Base-by-base conservation (phyloP, 208 protist species). In the Acanthamoeba sp. region DNA sequence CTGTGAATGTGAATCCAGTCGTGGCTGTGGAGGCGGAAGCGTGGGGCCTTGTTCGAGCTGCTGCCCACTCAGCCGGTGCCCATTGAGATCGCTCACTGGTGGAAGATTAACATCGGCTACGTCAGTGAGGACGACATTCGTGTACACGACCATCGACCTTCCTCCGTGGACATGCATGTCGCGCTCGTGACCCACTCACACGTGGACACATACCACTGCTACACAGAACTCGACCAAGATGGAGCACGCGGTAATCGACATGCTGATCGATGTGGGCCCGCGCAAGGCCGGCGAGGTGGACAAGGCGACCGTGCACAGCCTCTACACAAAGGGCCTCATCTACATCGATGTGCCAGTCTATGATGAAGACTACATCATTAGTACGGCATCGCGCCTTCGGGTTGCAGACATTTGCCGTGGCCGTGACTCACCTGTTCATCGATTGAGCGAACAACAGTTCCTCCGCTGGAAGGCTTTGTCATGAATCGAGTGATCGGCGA, bases 401-500 rank as follows among this genome's bases (percentile, higher is more conserved):
- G 9, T 80, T 50, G 18, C 76, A 18, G 18, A 55, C 27, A 29
- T 27, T 85, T 85, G 20, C 27, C 76, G 18, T 85, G 32, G n/a
- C 22, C 22, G n/a, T 76, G 27, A 62, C 10, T 34, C 12, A 73
- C n/a, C n/a, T n/a, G n/a, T n/a, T n/a, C n/a, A n/a, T n/a, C n/a
- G n/a, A n/a, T n/a, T n/a, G n/a, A n/a, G n/a, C n/a, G n/a, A 24
- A 94, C 27, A 57, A 87, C 55, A 16, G 98, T 99, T 24, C 99
- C 98, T 3, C 98, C 99, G 18, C 95, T 99, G 16, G 97, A 99
- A 91, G 96, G 96, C 20, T 99, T 99, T 85, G 99, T 99, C 20
- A 99, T 99, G 99, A 99, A 99, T 95, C 96, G 99, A 69, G 98
- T 98, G 9, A 97, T 96, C 4, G 98, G 98, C 32, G 98, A 99